Evolutionary conservation across 768 basidiomycete genomes (phyloP), one percentile per base, ranked within the genome.

Genomic region (Boletus rex-veris): DNA sequence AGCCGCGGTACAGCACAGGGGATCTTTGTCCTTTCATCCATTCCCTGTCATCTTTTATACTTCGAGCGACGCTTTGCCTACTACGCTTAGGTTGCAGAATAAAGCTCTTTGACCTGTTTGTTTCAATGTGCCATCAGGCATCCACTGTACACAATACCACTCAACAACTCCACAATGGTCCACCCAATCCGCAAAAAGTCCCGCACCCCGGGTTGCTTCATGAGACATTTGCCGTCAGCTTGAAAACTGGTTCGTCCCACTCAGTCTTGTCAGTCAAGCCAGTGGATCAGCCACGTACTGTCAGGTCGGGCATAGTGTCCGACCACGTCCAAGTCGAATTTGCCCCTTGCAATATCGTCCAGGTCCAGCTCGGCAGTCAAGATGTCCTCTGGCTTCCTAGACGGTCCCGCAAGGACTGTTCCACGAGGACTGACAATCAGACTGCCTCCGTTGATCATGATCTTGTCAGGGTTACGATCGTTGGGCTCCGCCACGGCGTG

Each of bases 291-390:
- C 30, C 24, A 64, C 81, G 50, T 61, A 84, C 83, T 64, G 64
- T 84, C 83, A 19, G 77, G 73, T 51, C 85, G 64, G 1, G 82
- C 77, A 63, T 86, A 86, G 64, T 85, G 83, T 1, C 85, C 85
- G 1, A 77, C 77, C 3, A 76, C 71, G 60, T 86, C 85, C 46
- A 86, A 62, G 63, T 85, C 84, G 57, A 83, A 82, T 65, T 84
- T 85, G 19, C 78, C 81, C 39, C 83, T 67, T 0, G 77, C 50
- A 53, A 80, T 71, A 53, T 84, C 83, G 54, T 83, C 78, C 52
- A 85, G 61, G 64, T 86, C 81, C 35, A 86, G 63, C 48, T 84
- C 79, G 0, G 80, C 83, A 2, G 77, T 80, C 53, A 84, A 62
- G 1, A 83, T 67, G 21, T 79, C 83, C 68, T 85, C 83, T 8